Conservation (phyloP, 2,329 filamentous ascomycete species). For the Fusarium devonianum region DNA sequence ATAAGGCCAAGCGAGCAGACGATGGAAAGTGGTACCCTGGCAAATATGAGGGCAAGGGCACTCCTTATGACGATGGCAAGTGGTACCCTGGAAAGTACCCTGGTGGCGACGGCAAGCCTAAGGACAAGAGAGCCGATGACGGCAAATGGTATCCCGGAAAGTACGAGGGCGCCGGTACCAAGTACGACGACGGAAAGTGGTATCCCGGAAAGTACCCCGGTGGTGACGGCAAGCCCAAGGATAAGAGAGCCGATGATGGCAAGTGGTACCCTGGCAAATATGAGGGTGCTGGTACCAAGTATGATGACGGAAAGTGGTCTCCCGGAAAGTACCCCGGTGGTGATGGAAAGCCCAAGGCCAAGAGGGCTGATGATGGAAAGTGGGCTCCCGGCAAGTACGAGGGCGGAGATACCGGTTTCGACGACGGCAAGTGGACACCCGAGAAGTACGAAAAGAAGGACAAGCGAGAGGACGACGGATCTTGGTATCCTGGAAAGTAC, state of each 20-base stretch:
- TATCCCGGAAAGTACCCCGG: slow-evolving; percentile 4
- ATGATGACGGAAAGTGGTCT: slow-evolving; percentile 12
- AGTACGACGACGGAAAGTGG: neutral
- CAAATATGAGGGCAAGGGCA: slow-evolving; percentile 5
- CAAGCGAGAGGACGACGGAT: slow-evolving; percentile 5
- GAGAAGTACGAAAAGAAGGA: neutral
- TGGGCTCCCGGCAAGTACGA: slow-evolving; percentile 7
- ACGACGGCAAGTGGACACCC: slow-evolving; percentile 1
- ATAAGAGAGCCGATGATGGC: slow-evolving; percentile 9
- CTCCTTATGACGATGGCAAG: slow-evolving; percentile 6
- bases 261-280: slow-evolving; percentile 23
- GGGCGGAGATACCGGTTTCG: neutral
- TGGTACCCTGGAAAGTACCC: slow-evolving; percentile 19
- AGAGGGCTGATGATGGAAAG: slow-evolving; percentile 5
- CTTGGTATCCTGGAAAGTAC: slow-evolving; percentile 6
- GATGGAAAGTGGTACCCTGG: slow-evolving; percentile 1
- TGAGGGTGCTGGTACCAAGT: slow-evolving; percentile 11
- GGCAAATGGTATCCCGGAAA: slow-evolving; percentile 4
- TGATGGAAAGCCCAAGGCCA: neutral
- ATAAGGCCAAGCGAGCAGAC: slow-evolving; percentile 1
- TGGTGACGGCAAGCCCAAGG: neutral
- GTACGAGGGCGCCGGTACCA: neutral
- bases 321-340: slow-evolving; percentile 8
- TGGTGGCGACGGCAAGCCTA: no score
- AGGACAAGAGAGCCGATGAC: slow-evolving; percentile 1